Evolutionary conservation across 2,329 filamentous ascomycete genomes (phyloP), one percentile per base, ranked within the genome.

Genomic region (Neoarthrinium moseri): DNA sequence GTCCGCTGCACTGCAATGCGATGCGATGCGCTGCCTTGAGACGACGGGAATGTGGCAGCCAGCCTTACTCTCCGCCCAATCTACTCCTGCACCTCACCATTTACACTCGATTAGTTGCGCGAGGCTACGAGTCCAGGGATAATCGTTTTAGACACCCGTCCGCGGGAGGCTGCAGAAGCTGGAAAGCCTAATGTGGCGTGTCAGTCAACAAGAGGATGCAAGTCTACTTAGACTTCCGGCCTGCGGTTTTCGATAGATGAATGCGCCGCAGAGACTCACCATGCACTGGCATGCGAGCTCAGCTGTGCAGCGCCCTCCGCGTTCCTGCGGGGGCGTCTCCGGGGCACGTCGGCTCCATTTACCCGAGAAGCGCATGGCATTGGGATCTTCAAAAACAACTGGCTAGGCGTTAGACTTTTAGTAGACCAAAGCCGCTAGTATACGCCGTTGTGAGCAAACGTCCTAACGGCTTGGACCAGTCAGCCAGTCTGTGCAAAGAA

Each of bases 1-100:
- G 32, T 36, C 29, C 39, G 39, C 41, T 44, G 30, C 30, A 36
- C 35, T 37, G 22, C 41, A 18, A 44, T 44, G 30, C 22, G 18
- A 44, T 44, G 30, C 32, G 20, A 10, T 40, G n/a, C n/a, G n/a
- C n/a, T n/a, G n/a, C n/a, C n/a, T n/a, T n/a, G n/a, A n/a, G n/a
- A n/a, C n/a, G n/a, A n/a, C n/a, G n/a, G n/a, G n/a, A n/a, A n/a
- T n/a, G n/a, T n/a, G n/a, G n/a, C n/a, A n/a, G n/a, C n/a, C n/a
- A n/a, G n/a, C n/a, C n/a, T n/a, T n/a, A n/a, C n/a, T n/a, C n/a
- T n/a, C n/a, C n/a, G n/a, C n/a, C n/a, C 22, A 43, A 33, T 43
- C 40, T 40, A 15, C 23, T 24, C 35, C 35, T 37, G 22, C 22
- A 20, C 20, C 35, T 12, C 18, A 13, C 35, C 6, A 18, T 37